These are phyloP conservation scores for Trametes sp. DNA, from an alignment of 1,284 basidiomycete species.

Conservation along the genomic window DNA sequence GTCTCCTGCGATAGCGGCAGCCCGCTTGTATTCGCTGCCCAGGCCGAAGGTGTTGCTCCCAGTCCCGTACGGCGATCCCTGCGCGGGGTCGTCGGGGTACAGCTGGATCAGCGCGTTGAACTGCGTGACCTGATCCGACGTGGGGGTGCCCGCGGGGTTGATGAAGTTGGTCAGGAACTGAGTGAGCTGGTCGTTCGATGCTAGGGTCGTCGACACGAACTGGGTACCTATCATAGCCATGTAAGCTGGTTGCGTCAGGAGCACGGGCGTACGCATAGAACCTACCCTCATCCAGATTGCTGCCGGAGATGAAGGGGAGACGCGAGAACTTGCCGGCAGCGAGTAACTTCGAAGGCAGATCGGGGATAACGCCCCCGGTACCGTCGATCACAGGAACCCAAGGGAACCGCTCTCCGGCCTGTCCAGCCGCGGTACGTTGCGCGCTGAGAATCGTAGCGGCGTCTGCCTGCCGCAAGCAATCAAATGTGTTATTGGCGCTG, in stretches of 20 bases:
- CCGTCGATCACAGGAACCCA: conserved; percentile 31
- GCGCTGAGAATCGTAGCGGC: conserved; percentile 11
- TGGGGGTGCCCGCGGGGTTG: conserved; percentile 44
- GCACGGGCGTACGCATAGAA: too few relatives aligned
- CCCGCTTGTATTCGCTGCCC: conserved; percentile 51
- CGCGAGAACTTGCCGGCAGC: conserved; percentile 26
- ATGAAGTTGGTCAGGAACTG: conserved; percentile 16
- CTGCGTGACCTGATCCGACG: conserved; percentile 32
- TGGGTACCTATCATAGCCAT: background rate
- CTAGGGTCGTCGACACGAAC: conserved; percentile 29
- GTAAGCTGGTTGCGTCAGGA: background rate
- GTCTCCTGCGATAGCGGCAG: conserved; percentile 54
- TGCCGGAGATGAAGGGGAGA: conserved; percentile 31
- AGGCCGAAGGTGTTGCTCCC: conserved; percentile 59
- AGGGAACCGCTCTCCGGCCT: conserved; percentile 19
- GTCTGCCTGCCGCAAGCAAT: conserved; percentile 12
- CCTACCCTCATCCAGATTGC: conserved; percentile 29
- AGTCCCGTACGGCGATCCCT: conserved; percentile 59
- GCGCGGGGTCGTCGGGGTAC: conserved; percentile 56
- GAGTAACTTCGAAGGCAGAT: conserved; percentile 27
- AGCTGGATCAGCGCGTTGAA: conserved; percentile 48
- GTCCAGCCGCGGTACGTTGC: conserved; percentile 1
- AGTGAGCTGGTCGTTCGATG: conserved; percentile 41
- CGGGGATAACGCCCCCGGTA: conserved; percentile 21
- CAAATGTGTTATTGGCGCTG: background rate